Evolutionary conservation across 2,329 filamentous ascomycete species (phyloP).

Genomic region (Aphanocladium album): DNA sequence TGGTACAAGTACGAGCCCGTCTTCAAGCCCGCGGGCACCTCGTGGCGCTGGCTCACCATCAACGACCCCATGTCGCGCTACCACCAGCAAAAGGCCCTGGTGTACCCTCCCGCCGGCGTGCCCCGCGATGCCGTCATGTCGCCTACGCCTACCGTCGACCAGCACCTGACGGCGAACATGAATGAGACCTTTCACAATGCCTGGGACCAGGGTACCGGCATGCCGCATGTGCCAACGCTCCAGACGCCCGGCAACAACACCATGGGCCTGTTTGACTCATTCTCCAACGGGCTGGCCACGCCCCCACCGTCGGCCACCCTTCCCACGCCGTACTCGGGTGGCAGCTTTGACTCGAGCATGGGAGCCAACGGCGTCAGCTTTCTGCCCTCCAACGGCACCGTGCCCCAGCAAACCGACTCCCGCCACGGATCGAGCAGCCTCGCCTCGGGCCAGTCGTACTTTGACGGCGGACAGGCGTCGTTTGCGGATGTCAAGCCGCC

Average conservation of each 20-base stretch:
- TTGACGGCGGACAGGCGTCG: constrained; percentile 25
- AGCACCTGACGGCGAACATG: constrained; percentile 51
- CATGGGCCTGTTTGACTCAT: constrained; percentile 44
- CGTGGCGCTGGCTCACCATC: constrained; percentile 58
- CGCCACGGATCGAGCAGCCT: constrained; percentile 17
- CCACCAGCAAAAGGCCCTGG: constrained; percentile 46
- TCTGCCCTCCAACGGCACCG: constrained; percentile 25
- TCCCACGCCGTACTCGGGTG: constrained; percentile 40
- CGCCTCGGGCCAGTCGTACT: constrained; percentile 26
- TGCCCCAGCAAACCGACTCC: constrained; percentile 11
- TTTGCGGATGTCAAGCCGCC: constrained; percentile 31
- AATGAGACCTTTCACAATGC: constrained; percentile 50
- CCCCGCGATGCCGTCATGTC: constrained; percentile 47
- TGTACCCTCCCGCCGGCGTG: constrained; percentile 30
- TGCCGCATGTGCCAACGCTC: constrained; percentile 30
- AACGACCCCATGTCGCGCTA: constrained; percentile 55
- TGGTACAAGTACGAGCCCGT: constrained; percentile 45
- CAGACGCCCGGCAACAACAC: constrained; percentile 29
- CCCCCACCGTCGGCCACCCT: constrained; percentile 52
- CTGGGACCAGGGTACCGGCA: constrained; percentile 35
- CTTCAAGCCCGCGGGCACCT: constrained; percentile 49
- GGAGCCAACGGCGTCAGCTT: constrained; percentile 26
- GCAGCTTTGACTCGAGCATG: constrained; percentile 39
- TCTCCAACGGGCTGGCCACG: constrained; percentile 49
- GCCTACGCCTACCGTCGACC: constrained; percentile 43